Base-by-base conservation (phyloP, 2,329 filamentous ascomycete species). In the Fusarium sp. region DNA sequence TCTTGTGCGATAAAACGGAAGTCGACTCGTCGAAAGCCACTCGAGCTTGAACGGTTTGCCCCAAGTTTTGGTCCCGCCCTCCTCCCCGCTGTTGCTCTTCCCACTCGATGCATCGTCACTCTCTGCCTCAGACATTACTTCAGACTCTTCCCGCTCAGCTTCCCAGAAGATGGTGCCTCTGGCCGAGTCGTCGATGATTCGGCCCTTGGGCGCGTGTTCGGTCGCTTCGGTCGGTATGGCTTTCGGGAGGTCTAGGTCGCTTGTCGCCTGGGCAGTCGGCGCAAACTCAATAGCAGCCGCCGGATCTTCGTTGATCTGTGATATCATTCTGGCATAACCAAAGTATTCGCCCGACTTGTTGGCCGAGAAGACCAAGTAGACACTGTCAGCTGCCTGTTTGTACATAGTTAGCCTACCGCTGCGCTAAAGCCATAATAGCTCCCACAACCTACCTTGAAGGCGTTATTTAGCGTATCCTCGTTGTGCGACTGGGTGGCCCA, bases 161-260 rank as follows among this genome's bases (percentile, higher is more conserved):
- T 98, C 95, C 95, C 95, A 98, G 76, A 98, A 98, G 41, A 98
- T 97, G 0, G 95, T 98, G 0, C 95, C 95, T n/a, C 95, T 88
- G 1, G 94, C 92, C 5, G 93, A 95, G 78, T 98, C 95, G 75
- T 97, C 94, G 48, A 98, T 95, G 62, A 98, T 97, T 58, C 91
- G 90, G 27, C 95, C 95, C 75, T 88, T 91, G 0, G 95, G 95
- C 3, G 92, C 92, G 54, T 87, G 91, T 50, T 93, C 90, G 1
- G 92, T 97, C 16, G 93, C 90, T 61, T 92, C 89, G 23, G 94
- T 97, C 0, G 90, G 86, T 11, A 94, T 97, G 7, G 93, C 92
- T 75, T 93, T 92, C 3, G 94, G 91, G 6, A 94, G 84, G 68
- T 95, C 93, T 15, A 87, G 80, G 28, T 89, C 87, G 68, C 83